Percentiles rank a stretch among this genome's conserved stretches.
Conservation (phyloP, 2,329 filamentous ascomycete genomes). For the Verticillium alfalfae region DNA sequence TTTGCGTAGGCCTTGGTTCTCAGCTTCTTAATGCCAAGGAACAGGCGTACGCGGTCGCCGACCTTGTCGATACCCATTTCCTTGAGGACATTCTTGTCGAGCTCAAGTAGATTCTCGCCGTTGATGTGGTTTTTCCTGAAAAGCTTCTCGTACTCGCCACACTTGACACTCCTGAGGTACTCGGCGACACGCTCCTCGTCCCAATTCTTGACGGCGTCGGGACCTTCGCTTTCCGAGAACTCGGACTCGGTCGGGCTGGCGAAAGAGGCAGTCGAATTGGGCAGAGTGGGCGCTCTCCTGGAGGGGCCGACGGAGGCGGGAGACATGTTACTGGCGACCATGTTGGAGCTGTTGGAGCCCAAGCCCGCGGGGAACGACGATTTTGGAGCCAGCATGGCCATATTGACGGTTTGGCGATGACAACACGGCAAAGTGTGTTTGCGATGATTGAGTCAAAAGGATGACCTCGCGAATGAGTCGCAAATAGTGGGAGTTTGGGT, state of each 20-base stretch:
- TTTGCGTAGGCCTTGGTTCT: conserved; percentile 71
- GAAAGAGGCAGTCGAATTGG: conserved; percentile 49
- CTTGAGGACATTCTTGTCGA: conserved; percentile 92
- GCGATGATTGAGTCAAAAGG: not conserved
- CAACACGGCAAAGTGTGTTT: conserved; percentile 1
- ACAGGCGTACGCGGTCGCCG: conserved; percentile 89
- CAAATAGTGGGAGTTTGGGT: not conserved
- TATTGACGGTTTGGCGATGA: conserved; percentile 22
- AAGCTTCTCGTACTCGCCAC: conserved; percentile 84
- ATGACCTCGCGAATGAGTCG: not conserved
- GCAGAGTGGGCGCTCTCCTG: conserved; percentile 45
- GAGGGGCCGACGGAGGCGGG: conserved; percentile 45
- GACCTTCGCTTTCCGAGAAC: conserved; percentile 69
- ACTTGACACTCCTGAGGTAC: conserved; percentile 87
- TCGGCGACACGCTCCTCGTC: conserved; percentile 87
- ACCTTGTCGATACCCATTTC: conserved; percentile 99
- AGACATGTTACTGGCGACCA: conserved; percentile 36
- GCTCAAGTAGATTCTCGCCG: conserved; percentile 91
- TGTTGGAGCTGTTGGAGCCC: conserved; percentile 34
- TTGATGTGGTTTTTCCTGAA: conserved; percentile 95
- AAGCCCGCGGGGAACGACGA: conserved; percentile 59
- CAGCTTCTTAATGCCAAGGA: conserved; percentile 77
- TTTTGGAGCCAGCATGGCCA: conserved; percentile 78
- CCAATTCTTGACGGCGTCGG: conserved; percentile 78
- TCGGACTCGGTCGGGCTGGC: conserved; percentile 87